Conservation (phyloP, 163 green algal genomes). For the Prototheca stagnorum region DNA sequence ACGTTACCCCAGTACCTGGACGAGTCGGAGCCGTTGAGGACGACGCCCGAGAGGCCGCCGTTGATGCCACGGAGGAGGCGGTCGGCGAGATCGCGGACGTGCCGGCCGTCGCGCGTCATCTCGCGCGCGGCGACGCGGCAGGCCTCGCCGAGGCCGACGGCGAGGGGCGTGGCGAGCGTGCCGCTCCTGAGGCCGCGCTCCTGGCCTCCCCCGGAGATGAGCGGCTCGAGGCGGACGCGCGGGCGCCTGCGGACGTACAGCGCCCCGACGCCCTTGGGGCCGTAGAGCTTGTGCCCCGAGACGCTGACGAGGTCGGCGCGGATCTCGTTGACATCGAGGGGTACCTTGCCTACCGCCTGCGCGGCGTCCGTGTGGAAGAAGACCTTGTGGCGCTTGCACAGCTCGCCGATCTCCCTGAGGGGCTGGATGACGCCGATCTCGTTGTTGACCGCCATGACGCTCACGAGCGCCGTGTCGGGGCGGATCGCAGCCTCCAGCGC, state of each 20-base stretch:
- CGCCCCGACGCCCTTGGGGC: conserved; percentile 80
- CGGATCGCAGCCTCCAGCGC: conserved; percentile 63
- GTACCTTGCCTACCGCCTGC: conserved; percentile 88
- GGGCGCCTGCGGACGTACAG: conserved; percentile 88
- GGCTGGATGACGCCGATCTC: conserved; percentile 93
- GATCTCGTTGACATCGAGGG: conserved; percentile 72
- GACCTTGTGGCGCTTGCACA: conserved; percentile 66
- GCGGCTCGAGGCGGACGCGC: conserved; percentile 79
- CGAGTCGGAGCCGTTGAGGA: conserved; percentile 70
- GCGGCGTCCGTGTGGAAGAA: conserved; percentile 98
- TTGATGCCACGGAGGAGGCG: conserved; percentile 27
- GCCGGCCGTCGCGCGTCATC: conserved; percentile 55
- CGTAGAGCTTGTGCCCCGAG: conserved; percentile 96
- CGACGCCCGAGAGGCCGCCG: conserved; percentile 29
- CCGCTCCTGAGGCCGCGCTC: conserved; percentile 85
- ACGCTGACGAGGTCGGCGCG: conserved; percentile 95
- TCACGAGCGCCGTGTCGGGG: conserved; percentile 69
- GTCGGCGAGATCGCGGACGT: conserved; percentile 55
- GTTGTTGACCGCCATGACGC: conserved; percentile 97
- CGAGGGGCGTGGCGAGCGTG: conserved; percentile 77
- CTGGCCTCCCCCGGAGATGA: conserved; percentile 87
- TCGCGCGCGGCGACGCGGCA: conserved; percentile 63
- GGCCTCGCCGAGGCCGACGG: conserved; percentile 74
- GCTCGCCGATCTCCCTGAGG: conserved; percentile 72
- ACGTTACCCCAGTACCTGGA: conserved; percentile 86